These are phyloP conservation scores for Dentipellis sp. DNA, from an alignment of 768 basidiomycete species.

Conservation along the genomic window DNA sequence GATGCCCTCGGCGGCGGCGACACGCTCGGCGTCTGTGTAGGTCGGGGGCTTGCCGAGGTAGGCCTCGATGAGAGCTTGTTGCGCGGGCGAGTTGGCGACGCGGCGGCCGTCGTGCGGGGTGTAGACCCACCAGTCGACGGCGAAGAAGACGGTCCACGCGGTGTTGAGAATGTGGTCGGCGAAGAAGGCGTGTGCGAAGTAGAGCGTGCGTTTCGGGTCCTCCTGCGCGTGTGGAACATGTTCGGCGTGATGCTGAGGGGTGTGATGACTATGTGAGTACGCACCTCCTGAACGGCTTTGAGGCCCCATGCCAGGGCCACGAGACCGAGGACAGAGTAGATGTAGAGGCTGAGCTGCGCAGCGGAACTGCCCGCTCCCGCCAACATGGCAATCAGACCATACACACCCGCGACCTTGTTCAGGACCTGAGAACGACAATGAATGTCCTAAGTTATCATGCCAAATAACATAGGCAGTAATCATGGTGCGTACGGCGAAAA, in stretches of 20 bases:
- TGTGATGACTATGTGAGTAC: conserved; percentile 21
- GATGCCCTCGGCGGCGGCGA: conserved; percentile 63
- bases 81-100: conserved; percentile 77
- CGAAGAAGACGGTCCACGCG: conserved; percentile 88
- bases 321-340: conserved; percentile 83
- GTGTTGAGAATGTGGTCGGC: conserved; percentile 89
- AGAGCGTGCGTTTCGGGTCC: conserved; percentile 73
- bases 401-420: conserved; percentile 97
- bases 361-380: conserved; percentile 91
- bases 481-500: conserved; percentile 68
- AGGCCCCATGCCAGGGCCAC: conserved; percentile 82
- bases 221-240: conserved; percentile 48
- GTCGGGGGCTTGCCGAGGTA: conserved; percentile 31
- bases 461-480: not conserved
- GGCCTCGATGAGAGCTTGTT: conserved; percentile 69
- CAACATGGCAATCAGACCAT: conserved; percentile 87
- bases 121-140: conserved; percentile 83
- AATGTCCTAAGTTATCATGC: conserved; percentile 7
- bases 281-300: conserved; percentile 73
- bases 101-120: conserved; percentile 86
- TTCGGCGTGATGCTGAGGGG: conserved; percentile 1
- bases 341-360: conserved; percentile 85
- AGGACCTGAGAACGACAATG: conserved; percentile 46
- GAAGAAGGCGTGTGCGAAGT: conserved; percentile 88
- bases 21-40: conserved; percentile 59